phyloP scores from a whole-genome alignment of 306 rosid species.

The Heteromeles arbutifolia region DNA sequence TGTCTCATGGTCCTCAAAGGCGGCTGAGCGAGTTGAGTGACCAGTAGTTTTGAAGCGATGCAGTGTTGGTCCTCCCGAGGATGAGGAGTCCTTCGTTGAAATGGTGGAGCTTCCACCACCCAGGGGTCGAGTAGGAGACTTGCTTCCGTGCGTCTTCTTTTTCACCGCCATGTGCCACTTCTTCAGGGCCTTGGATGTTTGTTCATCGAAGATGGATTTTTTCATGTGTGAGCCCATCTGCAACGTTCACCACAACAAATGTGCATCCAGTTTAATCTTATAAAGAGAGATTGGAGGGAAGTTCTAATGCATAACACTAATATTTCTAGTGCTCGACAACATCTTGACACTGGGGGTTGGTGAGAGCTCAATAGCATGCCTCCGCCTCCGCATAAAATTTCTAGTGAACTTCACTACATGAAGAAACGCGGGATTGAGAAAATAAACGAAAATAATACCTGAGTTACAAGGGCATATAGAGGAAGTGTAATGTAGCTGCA shows the following conservation, averaged over 20 bases:
- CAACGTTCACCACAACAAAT: background rate
- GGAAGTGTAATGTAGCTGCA: slow-evolving; percentile 96
- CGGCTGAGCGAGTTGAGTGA: slow-evolving; percentile 40
- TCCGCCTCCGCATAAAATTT: background rate
- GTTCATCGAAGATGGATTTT: slow-evolving; percentile 72
- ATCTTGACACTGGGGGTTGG: background rate
- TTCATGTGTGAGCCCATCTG: slow-evolving; percentile 93
- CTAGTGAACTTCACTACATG: background rate
- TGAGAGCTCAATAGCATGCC: background rate
- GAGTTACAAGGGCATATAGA: slow-evolving; percentile 80
- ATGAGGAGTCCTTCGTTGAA: slow-evolving; percentile 29
- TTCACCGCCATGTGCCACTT: slow-evolving; percentile 73
- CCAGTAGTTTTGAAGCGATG: slow-evolving; percentile 77
- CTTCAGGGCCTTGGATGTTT: slow-evolving; percentile 72
- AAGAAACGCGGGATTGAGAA: background rate
- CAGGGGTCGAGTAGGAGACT: slow-evolving; percentile 23
- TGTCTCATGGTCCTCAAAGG: slow-evolving; percentile 27
- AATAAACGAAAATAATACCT: slow-evolving; percentile 34
- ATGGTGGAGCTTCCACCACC: slow-evolving; percentile 48
- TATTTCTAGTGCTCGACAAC: background rate
- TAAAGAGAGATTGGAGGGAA: background rate
- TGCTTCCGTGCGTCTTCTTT: slow-evolving; percentile 47
- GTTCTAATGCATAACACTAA: background rate
- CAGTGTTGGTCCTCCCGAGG: slow-evolving; percentile 42
- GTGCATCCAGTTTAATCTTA: background rate